phyloP scores from a whole-genome alignment of 495 filamentous ascomycete genomes.

The Usnea hakonensis region DNA sequence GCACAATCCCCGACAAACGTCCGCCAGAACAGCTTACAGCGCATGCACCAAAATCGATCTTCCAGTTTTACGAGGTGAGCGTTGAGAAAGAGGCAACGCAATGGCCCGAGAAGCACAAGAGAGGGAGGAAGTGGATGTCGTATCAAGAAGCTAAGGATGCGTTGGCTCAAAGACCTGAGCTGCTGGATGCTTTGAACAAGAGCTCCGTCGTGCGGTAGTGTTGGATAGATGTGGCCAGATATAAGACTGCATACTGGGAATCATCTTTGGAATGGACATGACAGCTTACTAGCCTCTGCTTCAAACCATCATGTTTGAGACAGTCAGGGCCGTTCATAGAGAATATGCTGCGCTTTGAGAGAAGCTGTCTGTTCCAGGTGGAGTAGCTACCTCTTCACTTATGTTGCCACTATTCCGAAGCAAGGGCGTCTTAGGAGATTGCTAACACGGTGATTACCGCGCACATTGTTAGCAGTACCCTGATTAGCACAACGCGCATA shows the following conservation, averaged over 20 bases:
- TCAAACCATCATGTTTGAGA: neutral
- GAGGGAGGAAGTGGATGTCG: constrained; percentile 79
- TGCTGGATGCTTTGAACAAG: constrained; percentile 75
- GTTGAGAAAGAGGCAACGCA: constrained; percentile 73
- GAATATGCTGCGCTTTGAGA: constrained; percentile 8
- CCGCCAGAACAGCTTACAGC: constrained; percentile 48
- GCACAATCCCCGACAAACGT: constrained; percentile 72
- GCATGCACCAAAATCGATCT: constrained; percentile 65
- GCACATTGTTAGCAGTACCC: neutral
- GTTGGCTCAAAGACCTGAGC: constrained; percentile 72
- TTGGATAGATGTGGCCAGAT: constrained; percentile 1
- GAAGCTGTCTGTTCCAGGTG: constrained; percentile 4
- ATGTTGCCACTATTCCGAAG: neutral
- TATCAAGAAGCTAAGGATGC: constrained; percentile 72
- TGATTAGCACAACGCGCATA: neutral
- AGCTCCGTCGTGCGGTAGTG: constrained; percentile 61
- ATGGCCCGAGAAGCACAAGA: constrained; percentile 94
- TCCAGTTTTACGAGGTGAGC: constrained; percentile 81
- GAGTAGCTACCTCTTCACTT: constrained; percentile 5
- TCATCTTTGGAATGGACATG: neutral
- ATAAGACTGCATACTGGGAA: neutral
- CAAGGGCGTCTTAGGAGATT: neutral
- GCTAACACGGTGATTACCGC: neutral
- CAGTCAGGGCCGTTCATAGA: neutral
- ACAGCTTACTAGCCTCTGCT: neutral